A percentile compares a stretch with the other conserved stretches of the same genome.
phyloP scores from a whole-genome alignment of 2,329 filamentous ascomycete species.

The Alternaria alternata region DNA sequence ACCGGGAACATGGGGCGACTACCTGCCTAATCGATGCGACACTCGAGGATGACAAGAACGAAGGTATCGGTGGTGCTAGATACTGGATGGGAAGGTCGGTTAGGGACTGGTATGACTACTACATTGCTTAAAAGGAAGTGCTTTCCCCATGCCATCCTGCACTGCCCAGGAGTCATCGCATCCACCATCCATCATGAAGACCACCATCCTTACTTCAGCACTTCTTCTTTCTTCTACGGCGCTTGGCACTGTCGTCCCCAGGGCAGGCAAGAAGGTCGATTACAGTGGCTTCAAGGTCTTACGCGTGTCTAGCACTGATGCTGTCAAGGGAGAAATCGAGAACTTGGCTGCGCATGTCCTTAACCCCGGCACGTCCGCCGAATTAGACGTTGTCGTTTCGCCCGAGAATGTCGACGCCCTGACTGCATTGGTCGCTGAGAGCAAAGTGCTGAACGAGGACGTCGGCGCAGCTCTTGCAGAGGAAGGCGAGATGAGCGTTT shows the following conservation, averaged over 20 bases:
- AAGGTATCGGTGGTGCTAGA: slow-evolving; percentile 17
- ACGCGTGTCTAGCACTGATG: slow-evolving; percentile 33
- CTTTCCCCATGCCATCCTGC: slow-evolving; percentile 6
- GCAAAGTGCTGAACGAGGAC: slow-evolving; percentile 44
- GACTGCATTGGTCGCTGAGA: slow-evolving; percentile 35
- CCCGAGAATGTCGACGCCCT: slow-evolving; percentile 44
- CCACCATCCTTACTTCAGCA: slow-evolving; percentile 34
- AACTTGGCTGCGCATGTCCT: slow-evolving; percentile 43
- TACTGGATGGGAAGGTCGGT: slow-evolving; percentile 33
- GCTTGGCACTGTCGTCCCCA: slow-evolving; percentile 37
- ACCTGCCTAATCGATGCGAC: slow-evolving; percentile 36
- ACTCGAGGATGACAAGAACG: slow-evolving; percentile 14
- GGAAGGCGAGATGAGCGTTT: slow-evolving; percentile 39
- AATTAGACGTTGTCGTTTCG: slow-evolving; percentile 48
- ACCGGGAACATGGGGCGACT: slow-evolving; percentile 11
- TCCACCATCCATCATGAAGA: slow-evolving; percentile 38
- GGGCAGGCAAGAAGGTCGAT: slow-evolving; percentile 42
- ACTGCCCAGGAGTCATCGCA: slow-evolving; percentile 4
- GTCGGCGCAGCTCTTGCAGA: slow-evolving; percentile 45
- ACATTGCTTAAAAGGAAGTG: slow-evolving; percentile 24
- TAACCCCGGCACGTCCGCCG: slow-evolving; percentile 39
- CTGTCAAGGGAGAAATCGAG: slow-evolving; percentile 41
- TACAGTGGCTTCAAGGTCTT: slow-evolving; percentile 50
- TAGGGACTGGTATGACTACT: background rate
- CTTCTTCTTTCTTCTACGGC: slow-evolving; percentile 33